A percentile compares a stretch with the other conserved stretches of the same genome.
Conservation (phyloP, 2,329 filamentous ascomycete species). For the Pyrenophora graminea region DNA sequence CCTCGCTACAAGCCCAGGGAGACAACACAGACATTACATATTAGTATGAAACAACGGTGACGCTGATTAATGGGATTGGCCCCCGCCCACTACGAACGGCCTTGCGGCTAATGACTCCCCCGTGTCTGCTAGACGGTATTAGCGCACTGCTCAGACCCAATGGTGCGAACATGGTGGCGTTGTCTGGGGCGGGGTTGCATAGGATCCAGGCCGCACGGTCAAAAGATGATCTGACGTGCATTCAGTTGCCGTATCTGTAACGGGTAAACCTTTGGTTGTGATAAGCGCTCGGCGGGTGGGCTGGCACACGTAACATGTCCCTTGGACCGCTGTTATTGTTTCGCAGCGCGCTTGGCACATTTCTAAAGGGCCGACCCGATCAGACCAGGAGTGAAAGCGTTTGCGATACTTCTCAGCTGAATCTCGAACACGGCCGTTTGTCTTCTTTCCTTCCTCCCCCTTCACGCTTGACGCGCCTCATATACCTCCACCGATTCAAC, state of each 20-base stretch:
- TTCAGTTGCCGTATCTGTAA: not conserved
- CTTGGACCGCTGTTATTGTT: constrained; percentile 10
- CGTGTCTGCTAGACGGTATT: not conserved
- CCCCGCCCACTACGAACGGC: too few relatives aligned
- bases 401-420: not conserved
- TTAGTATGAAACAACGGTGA: constrained; percentile 12
- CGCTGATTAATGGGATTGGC: not conserved
- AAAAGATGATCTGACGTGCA: not conserved
- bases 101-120: constrained; percentile 5
- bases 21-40: not conserved
- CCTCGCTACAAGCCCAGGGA: not conserved
- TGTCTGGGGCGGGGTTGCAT: constrained; percentile 4
- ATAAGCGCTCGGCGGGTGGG: constrained; percentile 9
- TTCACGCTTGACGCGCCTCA: constrained; percentile 2
- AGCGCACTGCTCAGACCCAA: not conserved
- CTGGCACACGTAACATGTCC: constrained; percentile 10
- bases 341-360: constrained; percentile 11
- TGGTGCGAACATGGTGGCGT: constrained; percentile 7
- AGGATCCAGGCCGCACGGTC: not conserved
- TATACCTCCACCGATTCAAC: constrained; percentile 17
- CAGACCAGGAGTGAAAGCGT: not conserved
- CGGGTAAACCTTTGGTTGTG: not conserved
- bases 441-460: not conserved
- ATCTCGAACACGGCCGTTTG: not conserved
- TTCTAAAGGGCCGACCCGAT: constrained; percentile 4